These are phyloP conservation scores for Luffa acutangula DNA, from an alignment of 306 rosid genomes.

Conservation along the genomic window DNA sequence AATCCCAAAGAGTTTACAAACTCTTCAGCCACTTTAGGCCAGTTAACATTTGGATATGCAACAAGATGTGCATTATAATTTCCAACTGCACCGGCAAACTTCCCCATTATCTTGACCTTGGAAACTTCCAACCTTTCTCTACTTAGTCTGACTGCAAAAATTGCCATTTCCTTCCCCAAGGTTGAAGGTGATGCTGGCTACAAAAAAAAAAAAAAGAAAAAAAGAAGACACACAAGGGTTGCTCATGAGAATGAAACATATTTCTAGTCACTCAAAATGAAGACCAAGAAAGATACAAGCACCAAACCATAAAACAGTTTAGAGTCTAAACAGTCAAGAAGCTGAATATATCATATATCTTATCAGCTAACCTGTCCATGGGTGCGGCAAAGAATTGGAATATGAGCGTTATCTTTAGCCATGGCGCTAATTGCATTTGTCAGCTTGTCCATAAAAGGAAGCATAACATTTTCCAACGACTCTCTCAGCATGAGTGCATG, in stretches of 20 bases:
- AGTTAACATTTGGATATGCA: slow-evolving; percentile 66
- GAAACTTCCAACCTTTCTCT: slow-evolving; percentile 56
- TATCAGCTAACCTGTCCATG: slow-evolving; percentile 65
- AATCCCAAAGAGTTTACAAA: slow-evolving; percentile 69
- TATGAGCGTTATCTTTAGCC: slow-evolving; percentile 59
- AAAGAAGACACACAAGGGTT: slow-evolving; percentile 1
- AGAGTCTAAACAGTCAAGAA: neutral
- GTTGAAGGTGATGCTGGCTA: slow-evolving; percentile 96
- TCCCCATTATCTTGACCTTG: slow-evolving; percentile 65
- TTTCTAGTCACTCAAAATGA: neutral
- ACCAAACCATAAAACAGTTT: neutral
- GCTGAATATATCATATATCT: slow-evolving; percentile 1
- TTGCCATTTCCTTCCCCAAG: slow-evolving; percentile 92
- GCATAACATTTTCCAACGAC: slow-evolving; percentile 43
- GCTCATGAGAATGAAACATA: neutral
- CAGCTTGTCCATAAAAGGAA: slow-evolving; percentile 59
- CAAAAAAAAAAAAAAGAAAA: neutral
- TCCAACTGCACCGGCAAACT: slow-evolving; percentile 96
- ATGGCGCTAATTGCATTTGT: slow-evolving; percentile 40
- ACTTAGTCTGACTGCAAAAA: slow-evolving; percentile 71
- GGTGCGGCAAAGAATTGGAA: slow-evolving; percentile 80
- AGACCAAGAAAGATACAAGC: neutral
- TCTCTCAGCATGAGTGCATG: slow-evolving; percentile 85
- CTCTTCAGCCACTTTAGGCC: slow-evolving; percentile 61
- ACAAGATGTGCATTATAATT: slow-evolving; percentile 86